Evolutionary conservation across 2,329 filamentous ascomycete species (phyloP).

Genomic region (Xylariaceae sp.): DNA sequence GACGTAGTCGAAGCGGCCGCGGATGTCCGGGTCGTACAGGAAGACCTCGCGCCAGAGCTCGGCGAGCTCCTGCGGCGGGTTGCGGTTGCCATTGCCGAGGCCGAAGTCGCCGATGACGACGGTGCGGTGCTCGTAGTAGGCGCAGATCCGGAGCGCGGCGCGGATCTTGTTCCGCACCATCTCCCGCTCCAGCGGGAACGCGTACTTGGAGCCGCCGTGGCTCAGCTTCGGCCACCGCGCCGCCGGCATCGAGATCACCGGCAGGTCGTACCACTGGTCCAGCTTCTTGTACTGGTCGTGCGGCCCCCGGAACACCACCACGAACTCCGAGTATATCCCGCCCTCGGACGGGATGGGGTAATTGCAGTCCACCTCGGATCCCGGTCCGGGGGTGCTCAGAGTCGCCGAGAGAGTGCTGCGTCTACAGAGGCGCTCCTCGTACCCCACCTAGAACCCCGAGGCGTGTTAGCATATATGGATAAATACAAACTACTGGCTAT

Average conservation of each 20-base stretch:
- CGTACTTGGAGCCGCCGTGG: constrained; percentile 67
- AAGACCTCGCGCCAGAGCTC: constrained; percentile 68
- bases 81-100: constrained; percentile 64
- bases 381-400: constrained; percentile 62
- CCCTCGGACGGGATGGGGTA: constrained; percentile 74
- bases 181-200: constrained; percentile 70
- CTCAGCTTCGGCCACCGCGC: constrained; percentile 74
- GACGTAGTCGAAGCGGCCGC: constrained; percentile 63
- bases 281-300: constrained; percentile 66
- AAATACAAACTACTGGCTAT: not conserved
- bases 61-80: constrained; percentile 66
- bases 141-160: constrained; percentile 70
- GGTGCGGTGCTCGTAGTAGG: constrained; percentile 58
- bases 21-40: constrained; percentile 63
- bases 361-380: constrained; percentile 50
- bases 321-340: constrained; percentile 69
- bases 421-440: constrained; percentile 74
- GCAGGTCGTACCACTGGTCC: constrained; percentile 60
- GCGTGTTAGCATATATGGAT: constrained; percentile 2
- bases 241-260: constrained; percentile 74
- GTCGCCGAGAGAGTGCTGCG: constrained; percentile 74
- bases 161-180: constrained; percentile 75
- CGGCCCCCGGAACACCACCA: constrained; percentile 74
- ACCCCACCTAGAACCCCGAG: constrained; percentile 47
- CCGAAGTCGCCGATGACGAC: constrained; percentile 68